phyloP scores from a whole-genome alignment of 139 green algal species.

The Dunaliella sp. region DNA sequence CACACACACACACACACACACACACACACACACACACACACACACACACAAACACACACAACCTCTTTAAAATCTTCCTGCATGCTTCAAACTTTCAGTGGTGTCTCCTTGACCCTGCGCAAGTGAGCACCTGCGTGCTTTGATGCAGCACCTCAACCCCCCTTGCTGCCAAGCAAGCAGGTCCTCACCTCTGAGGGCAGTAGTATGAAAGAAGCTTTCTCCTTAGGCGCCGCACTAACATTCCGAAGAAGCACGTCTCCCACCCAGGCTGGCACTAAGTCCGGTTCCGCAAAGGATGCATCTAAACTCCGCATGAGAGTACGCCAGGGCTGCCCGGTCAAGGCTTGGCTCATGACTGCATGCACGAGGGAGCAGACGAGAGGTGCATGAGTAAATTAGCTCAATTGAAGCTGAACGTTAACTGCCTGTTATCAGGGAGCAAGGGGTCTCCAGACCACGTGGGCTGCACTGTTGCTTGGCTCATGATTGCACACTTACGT shows the following conservation, averaged over 20 bases:
- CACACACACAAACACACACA: background rate
- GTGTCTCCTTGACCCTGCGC: too few relatives aligned
- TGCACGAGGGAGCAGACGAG: background rate
- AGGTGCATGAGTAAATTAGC: background rate
- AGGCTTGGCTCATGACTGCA: conserved; percentile 32
- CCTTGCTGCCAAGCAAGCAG: background rate
- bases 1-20: background rate
- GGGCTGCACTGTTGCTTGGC: too few relatives aligned
- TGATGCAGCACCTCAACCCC: too few relatives aligned
- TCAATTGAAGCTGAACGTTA: background rate
- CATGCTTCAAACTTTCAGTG: too few relatives aligned
- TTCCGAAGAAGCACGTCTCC: conserved; percentile 64
- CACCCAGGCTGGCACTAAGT: conserved; percentile 66
- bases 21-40: background rate
- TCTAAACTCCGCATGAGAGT: conserved; percentile 29
- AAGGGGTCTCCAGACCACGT: too few relatives aligned
- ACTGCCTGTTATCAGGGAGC: too few relatives aligned
- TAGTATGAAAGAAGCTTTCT: conserved; percentile 84
- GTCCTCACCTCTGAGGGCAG: conserved; percentile 55
- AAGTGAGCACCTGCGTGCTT: too few relatives aligned
- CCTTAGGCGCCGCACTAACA: conserved; percentile 42
- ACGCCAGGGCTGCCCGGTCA: conserved; percentile 35
- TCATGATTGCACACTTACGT: too few relatives aligned
- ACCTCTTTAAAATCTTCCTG: too few relatives aligned
- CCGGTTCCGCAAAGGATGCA: conserved; percentile 41